Evolutionary conservation across 2,329 filamentous ascomycete species (phyloP).

Genomic region (Colletotrichum lupini): DNA sequence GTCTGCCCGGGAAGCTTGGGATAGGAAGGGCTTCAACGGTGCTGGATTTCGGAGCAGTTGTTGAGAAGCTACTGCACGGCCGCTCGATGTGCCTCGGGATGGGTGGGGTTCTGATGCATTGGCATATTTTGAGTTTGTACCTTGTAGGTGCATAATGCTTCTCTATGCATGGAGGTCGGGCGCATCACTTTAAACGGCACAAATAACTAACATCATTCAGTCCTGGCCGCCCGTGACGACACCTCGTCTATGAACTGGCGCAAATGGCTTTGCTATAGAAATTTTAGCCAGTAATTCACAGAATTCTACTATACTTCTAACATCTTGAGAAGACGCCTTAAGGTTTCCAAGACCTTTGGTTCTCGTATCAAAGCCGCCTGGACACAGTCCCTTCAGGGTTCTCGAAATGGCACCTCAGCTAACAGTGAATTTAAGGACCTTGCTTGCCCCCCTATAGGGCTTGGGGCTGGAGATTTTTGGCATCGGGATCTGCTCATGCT

Average conservation of each 20-base stretch:
- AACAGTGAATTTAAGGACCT: background rate
- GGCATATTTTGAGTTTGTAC: background rate
- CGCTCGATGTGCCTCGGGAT: constrained; percentile 15
- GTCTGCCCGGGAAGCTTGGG: constrained; percentile 4
- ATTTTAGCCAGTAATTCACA: too few species aligned
- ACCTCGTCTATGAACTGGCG: background rate
- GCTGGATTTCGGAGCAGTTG: constrained; percentile 12
- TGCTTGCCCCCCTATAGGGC: background rate
- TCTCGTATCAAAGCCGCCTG: background rate
- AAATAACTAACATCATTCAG: background rate
- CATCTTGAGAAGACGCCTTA: too few species aligned
- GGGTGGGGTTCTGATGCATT: background rate
- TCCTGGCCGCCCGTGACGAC: background rate
- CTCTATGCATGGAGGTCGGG: background rate
- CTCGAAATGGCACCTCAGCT: background rate
- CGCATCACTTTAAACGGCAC: background rate
- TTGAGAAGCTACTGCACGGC: constrained; percentile 33
- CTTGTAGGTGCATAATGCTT: constrained; percentile 1
- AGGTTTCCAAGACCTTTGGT: background rate
- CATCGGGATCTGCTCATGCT: background rate
- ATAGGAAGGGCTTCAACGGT: constrained; percentile 6
- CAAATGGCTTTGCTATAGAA: background rate
- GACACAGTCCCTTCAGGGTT: background rate
- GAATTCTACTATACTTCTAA: too few species aligned
- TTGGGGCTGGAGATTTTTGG: background rate